A percentile compares a stretch with the other conserved stretches of the same genome.
These are phyloP conservation scores for Parmelia sp. DNA, from an alignment of 495 filamentous ascomycete genomes.

Conservation along the genomic window DNA sequence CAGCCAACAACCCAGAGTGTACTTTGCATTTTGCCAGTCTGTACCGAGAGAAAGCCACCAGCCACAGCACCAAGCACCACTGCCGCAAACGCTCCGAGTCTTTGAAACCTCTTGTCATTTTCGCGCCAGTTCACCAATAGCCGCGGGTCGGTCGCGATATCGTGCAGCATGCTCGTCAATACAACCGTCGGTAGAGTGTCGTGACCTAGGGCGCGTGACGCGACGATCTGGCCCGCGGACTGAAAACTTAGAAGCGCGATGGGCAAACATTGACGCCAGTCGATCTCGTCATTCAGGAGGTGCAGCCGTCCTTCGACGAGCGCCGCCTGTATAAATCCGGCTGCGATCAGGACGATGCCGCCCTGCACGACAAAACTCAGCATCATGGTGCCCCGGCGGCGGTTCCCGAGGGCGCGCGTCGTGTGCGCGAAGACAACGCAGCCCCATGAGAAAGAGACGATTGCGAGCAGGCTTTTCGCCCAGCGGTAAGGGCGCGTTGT, in stretches of 20 bases:
- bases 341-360: slow-evolving; percentile 49
- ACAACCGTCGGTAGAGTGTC: slow-evolving; percentile 67
- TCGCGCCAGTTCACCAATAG: slow-evolving; percentile 36
- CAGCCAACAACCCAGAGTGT: slow-evolving; percentile 53
- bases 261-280: slow-evolving; percentile 46
- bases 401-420: slow-evolving; percentile 34
- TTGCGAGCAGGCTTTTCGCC: slow-evolving; percentile 53
- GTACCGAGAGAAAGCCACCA: slow-evolving; percentile 54
- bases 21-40: slow-evolving; percentile 37
- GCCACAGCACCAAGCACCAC: slow-evolving; percentile 55
- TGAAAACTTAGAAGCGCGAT: slow-evolving; percentile 64
- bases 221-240: slow-evolving; percentile 60
- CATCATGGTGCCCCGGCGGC: slow-evolving; percentile 46
- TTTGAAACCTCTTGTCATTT: slow-evolving; percentile 59
- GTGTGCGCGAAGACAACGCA: slow-evolving; percentile 40
- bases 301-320: slow-evolving; percentile 39
- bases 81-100: slow-evolving; percentile 53
- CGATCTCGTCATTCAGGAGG: slow-evolving; percentile 28
- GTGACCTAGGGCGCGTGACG: slow-evolving; percentile 54
- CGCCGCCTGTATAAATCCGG: slow-evolving; percentile 46
- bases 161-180: slow-evolving; percentile 62
- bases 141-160: slow-evolving; percentile 57
- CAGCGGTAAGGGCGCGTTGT: slow-evolving; percentile 47
- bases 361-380: slow-evolving; percentile 51
- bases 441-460: slow-evolving; percentile 48